Evolutionary conservation across 371 early-diverging fungal species (phyloP).

Genomic region (Blakeslea trispora): DNA sequence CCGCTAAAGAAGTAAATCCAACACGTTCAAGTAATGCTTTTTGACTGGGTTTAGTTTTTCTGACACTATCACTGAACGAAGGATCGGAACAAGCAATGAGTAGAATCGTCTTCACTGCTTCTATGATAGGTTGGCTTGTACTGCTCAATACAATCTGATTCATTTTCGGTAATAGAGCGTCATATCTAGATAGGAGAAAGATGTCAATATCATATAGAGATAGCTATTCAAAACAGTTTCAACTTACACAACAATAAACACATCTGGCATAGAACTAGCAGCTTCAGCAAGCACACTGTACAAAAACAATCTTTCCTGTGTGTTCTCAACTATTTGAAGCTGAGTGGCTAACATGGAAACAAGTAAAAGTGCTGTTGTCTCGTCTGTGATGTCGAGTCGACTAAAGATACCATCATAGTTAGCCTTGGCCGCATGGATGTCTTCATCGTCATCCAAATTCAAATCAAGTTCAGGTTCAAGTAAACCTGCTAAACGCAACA

Average conservation of each 20-base stretch:
- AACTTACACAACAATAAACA: conserved; percentile 75
- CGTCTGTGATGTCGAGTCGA: conserved; percentile 64
- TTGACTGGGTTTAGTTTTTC: conserved; percentile 48
- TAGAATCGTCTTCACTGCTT: conserved; percentile 78
- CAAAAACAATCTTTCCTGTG: conserved; percentile 81
- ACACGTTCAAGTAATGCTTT: conserved; percentile 56
- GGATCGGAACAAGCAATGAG: conserved; percentile 74
- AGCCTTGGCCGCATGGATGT: conserved; percentile 33
- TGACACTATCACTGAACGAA: conserved; percentile 45
- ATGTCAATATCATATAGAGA: no score
- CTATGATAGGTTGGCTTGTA: conserved; percentile 69
- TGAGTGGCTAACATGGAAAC: conserved; percentile 80
- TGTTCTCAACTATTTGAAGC: conserved; percentile 81
- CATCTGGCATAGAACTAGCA: conserved; percentile 73
- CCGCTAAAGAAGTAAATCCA: conserved; percentile 50
- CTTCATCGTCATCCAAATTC: conserved; percentile 41
- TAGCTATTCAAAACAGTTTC: no score
- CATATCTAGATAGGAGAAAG: conserved; percentile 59
- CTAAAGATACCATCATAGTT: conserved; percentile 69
- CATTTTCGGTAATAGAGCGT: conserved; percentile 75
- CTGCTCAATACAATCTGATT: conserved; percentile 71
- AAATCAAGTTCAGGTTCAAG: conserved; percentile 23
- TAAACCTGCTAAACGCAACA: conserved; percentile 64
- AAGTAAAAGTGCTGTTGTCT: conserved; percentile 71
- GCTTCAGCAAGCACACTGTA: conserved; percentile 85